These are phyloP conservation scores for Geosmithia putterillii DNA, from an alignment of 2,329 filamentous ascomycete genomes.

Conservation along the genomic window DNA sequence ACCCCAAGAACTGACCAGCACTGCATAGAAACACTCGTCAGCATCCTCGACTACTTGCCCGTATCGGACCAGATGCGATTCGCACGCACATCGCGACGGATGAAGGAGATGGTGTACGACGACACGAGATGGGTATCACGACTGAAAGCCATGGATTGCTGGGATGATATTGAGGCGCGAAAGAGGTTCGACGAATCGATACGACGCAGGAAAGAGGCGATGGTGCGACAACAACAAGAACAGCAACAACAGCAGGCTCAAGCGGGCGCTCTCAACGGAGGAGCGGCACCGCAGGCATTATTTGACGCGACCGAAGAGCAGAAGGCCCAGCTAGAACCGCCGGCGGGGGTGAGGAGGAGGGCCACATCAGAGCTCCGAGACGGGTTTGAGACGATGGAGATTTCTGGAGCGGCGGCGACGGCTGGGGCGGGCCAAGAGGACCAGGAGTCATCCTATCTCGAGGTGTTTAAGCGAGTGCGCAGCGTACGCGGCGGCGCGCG, in stretches of 20 bases:
- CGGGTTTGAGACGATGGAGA: slow-evolving; percentile 68
- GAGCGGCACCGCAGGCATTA: slow-evolving; percentile 34
- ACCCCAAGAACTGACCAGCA: neutral
- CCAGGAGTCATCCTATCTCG: slow-evolving; percentile 51
- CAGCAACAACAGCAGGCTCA: slow-evolving; percentile 5
- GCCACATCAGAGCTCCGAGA: slow-evolving; percentile 30
- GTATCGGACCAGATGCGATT: slow-evolving; percentile 76
- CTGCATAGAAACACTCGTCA: slow-evolving; percentile 64
- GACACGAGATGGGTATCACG: slow-evolving; percentile 89
- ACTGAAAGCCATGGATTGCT: slow-evolving; percentile 76
- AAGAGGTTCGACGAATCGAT: slow-evolving; percentile 65
- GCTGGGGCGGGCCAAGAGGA: slow-evolving; percentile 33
- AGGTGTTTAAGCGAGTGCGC: slow-evolving; percentile 55
- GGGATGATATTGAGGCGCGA: slow-evolving; percentile 82
- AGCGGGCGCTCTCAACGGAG: neutral
- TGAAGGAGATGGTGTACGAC: slow-evolving; percentile 98
- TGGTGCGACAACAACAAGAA: slow-evolving; percentile 8
- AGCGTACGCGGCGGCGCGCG: slow-evolving; percentile 78
- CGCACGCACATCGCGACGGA: slow-evolving; percentile 69
- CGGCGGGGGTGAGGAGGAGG: slow-evolving; percentile 36
- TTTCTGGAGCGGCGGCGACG: slow-evolving; percentile 24
- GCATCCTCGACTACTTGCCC: slow-evolving; percentile 81
- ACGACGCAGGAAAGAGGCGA: slow-evolving; percentile 45
- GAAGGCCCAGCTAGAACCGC: slow-evolving; percentile 40
- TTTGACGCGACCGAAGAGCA: slow-evolving; percentile 65